These are phyloP conservation scores for Lenwebbia sp. DNA, from an alignment of 345 rosid genomes.

Conservation along the genomic window DNA sequence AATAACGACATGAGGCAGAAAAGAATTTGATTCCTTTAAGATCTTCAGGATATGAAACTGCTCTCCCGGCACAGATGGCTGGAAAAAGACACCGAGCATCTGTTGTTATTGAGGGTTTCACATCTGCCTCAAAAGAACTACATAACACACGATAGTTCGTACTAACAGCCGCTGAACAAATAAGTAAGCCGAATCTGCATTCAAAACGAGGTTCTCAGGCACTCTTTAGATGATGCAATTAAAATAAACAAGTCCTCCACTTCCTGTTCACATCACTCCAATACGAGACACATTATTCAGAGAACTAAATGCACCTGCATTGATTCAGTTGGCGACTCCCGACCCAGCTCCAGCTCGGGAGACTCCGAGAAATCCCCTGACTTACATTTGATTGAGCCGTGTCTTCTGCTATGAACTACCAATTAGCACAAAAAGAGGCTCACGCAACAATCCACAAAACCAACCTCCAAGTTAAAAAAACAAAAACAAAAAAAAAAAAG, in stretches of 20 bases:
- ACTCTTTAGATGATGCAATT: neutral
- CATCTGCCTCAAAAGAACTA: neutral
- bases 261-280: neutral
- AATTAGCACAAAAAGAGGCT: neutral
- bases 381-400: conserved; percentile 22
- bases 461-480: neutral
- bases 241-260: neutral
- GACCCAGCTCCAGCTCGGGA: conserved; percentile 12
- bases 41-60: conserved; percentile 31
- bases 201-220: neutral
- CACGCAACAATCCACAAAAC: neutral
- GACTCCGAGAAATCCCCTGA: conserved; percentile 32
- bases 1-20: conserved; percentile 79
- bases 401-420: conserved; percentile 19
- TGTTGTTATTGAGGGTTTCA: neutral
- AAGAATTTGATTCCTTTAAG: conserved; percentile 63
- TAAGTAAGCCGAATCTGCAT: neutral
- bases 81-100: neutral
- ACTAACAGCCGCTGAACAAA: neutral
- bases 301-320: conserved; percentile 18
- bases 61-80: conserved; percentile 23
- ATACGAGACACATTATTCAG: neutral
- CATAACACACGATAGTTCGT: neutral
- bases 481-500: neutral
- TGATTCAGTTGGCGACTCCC: conserved; percentile 14